Evolutionary conservation across 164 flowering plant genomes (phyloP).

Genomic region (Akebia trifoliata): DNA sequence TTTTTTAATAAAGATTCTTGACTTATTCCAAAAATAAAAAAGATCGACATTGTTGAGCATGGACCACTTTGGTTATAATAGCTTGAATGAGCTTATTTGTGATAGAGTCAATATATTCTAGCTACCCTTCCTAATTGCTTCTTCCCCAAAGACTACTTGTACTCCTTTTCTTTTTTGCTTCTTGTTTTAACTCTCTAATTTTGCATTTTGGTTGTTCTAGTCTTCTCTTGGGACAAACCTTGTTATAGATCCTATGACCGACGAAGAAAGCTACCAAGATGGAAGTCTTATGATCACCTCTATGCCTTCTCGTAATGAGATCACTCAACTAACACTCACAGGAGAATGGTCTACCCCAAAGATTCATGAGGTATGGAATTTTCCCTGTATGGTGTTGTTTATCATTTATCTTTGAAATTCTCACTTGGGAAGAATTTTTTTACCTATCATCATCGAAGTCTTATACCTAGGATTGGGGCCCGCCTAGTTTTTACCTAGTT

Average conservation of each 20-base stretch:
- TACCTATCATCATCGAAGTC: too few relatives aligned
- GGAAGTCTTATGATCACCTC: conserved; percentile 80
- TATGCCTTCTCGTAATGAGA: conserved; percentile 92
- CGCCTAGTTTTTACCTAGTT: too few relatives aligned
- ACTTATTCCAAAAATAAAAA: too few relatives aligned
- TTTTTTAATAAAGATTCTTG: too few relatives aligned
- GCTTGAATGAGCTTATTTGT: background rate
- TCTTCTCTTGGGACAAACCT: conserved; percentile 71
- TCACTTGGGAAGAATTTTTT: too few relatives aligned
- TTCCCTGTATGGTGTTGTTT: background rate
- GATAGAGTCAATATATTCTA: background rate
- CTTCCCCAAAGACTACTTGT: background rate
- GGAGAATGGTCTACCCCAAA: conserved; percentile 92
- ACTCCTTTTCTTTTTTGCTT: background rate
- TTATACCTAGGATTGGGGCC: too few relatives aligned
- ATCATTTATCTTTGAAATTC: too few relatives aligned
- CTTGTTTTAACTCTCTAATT: background rate
- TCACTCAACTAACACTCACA: conserved; percentile 79
- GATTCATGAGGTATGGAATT: conserved; percentile 63
- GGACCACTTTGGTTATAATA: background rate
- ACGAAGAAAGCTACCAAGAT: conserved; percentile 86
- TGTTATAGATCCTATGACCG: conserved; percentile 78
- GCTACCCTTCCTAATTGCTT: background rate
- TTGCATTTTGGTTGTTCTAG: conserved; percentile 28
- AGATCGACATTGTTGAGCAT: background rate